Base-by-base conservation (phyloP, 148 eudicot genomes). In the Tetragonia tetragonoides region DNA sequence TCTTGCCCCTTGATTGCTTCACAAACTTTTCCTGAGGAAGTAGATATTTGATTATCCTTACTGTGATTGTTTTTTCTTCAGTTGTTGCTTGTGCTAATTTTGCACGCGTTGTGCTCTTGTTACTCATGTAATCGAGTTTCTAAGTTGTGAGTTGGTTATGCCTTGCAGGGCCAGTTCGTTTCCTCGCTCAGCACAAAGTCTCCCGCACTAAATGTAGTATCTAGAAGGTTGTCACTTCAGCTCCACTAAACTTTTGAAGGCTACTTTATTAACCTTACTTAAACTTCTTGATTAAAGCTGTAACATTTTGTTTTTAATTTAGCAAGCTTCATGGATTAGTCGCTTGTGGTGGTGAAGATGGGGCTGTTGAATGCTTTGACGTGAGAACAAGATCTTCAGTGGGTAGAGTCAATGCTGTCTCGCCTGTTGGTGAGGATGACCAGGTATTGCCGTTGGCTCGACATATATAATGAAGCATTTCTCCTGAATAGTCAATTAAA, bases 341-440 rank as follows among this genome's bases (percentile, higher is more conserved):
- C 77, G 99, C 99, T 80, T 86, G 93, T 84, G 99, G 99, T 77
- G 99, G 99, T 42, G 97, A 95, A 75, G 99, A 95, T 75, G 99
- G 99, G 40, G 93, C 93, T 70, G 89, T 95, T 46, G 99, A 95
- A 89, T 95, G 97, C 86, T 95, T 95, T 91, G 99, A 95, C 82
- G 85, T 85, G 91, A 90, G 99, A 82, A 77, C 76, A 16, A 87
- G 87, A 84, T 91, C 93, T 70, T 90, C 97, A 39, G 90, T 91
- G 80, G 97, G 92, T 80, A 86, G 97, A 85, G 85, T 95, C 54
- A 86, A 91, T 87, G 91, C 88, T 74, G 92, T 85, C 79, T 79
- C 88, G 38, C 76, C 89, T 69, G 85, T 86, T 80, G 90, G 87
- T 66, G 97, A 88, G 70, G 68, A 76, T 80, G 92, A 87, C 28